Evolutionary conservation across 257 asterid genomes (phyloP), one percentile per base, ranked within the genome.

Genomic region (Linderniella brevidens): DNA sequence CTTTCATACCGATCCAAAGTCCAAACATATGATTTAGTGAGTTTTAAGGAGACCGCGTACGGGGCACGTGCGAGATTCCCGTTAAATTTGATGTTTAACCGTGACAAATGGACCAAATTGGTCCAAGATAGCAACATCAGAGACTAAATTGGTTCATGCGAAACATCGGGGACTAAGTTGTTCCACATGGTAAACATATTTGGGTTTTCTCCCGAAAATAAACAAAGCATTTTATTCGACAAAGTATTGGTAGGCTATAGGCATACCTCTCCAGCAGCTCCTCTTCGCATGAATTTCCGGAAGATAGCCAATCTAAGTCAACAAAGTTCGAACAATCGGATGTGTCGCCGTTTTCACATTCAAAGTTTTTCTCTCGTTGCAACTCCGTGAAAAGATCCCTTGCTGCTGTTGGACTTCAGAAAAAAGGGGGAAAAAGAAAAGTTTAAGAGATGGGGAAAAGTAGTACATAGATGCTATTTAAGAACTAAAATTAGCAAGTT

Each of bases 271-370:
- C 92, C 37, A 79, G 57, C 42, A 67, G 55, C 64, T 82, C 94
- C 64, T 82, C 92, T 49, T 82, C 88, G 38, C 80, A 82, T 38
- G 86, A 82, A 70, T 78, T 82, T 46, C 74, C 92, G 46, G 94
- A 82, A 46, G 94, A 82, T 32, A 82, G 68, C 94, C 92, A 76
- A 61, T 82, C 92, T 42, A 82, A 57, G 70, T 82, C 94, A 56
- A 82, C 75, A 60, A 82, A 82, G 68, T 82, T 82, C 38, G 94
- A 82, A 58, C 62, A 66, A 58, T 82, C 94, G 53, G 50, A 60
- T 25, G 77, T 39, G 37, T 76, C 90, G 9, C 71, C 75, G 58
- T 53, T 63, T 46, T 72, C 88, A 58, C 65, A 68, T 41, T 76
- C 80, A 51, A 63, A 63, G 59, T 48, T 63, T 58, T 57, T 58